Conservation (phyloP, 1,284 basidiomycete genomes). For the Ceratobasidium sp. region DNA sequence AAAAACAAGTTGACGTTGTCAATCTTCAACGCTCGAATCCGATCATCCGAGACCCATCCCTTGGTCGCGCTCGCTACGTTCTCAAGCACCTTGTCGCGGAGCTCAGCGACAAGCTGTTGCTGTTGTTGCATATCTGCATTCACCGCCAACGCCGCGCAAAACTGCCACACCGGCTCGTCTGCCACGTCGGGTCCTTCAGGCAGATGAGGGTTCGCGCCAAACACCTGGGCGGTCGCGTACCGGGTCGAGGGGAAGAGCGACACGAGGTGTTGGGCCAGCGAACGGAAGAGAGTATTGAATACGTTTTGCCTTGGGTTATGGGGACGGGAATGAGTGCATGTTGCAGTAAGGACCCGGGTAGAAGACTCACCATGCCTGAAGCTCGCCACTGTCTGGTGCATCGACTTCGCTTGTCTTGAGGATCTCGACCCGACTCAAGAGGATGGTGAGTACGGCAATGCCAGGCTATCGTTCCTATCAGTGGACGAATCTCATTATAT, state of each 20-base stretch:
- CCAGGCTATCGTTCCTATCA: constrained; percentile 69
- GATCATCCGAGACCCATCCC: constrained; percentile 72
- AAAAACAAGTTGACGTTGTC: constrained; percentile 87
- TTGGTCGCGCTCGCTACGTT: constrained; percentile 80
- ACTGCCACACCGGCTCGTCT: constrained; percentile 93
- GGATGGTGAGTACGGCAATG: constrained; percentile 88
- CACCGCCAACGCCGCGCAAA: constrained; percentile 87
- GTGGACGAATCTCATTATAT: constrained; percentile 49
- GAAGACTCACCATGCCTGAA: constrained; percentile 77
- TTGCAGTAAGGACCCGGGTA: neutral
- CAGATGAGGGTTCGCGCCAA: constrained; percentile 56
- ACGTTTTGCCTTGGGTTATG: constrained; percentile 68
- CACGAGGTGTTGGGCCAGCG: constrained; percentile 76
- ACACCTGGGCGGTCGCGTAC: constrained; percentile 60
- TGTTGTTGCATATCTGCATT: constrained; percentile 86
- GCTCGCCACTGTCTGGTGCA: constrained; percentile 71
- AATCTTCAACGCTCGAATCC: constrained; percentile 69
- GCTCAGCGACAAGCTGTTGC: constrained; percentile 80
- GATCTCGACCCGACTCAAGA: constrained; percentile 90
- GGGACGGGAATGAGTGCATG: neutral
- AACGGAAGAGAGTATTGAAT: constrained; percentile 84
- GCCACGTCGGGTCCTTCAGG: constrained; percentile 64
- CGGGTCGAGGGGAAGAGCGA: constrained; percentile 91
- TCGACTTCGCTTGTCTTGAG: constrained; percentile 70
- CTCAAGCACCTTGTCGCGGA: constrained; percentile 92